Evolutionary conservation across 2,329 filamentous ascomycete species (phyloP).

Genomic region (Fusarium drepaniforme): DNA sequence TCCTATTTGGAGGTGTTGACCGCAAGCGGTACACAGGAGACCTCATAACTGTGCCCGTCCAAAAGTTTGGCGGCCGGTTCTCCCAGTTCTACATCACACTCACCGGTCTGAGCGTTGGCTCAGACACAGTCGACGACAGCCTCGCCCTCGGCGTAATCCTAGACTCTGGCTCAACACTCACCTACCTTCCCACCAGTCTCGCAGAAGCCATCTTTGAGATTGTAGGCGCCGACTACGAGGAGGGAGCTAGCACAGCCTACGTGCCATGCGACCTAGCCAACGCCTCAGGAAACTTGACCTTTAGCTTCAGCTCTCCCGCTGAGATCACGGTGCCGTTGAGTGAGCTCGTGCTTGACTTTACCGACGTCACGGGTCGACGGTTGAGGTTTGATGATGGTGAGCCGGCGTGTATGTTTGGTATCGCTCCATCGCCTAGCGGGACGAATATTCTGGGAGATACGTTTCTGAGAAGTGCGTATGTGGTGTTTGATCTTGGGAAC

Average conservation of each 20-base stretch:
- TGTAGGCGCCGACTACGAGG: slow-evolving; percentile 70
- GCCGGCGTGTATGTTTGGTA: slow-evolving; percentile 74
- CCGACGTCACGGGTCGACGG: slow-evolving; percentile 59
- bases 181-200: slow-evolving; percentile 72
- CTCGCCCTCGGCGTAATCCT: slow-evolving; percentile 74
- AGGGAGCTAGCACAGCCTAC: slow-evolving; percentile 66
- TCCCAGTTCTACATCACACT: slow-evolving; percentile 78
- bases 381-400: slow-evolving; percentile 65
- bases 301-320: slow-evolving; percentile 63
- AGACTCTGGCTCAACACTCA: slow-evolving; percentile 77
- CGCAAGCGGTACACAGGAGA: slow-evolving; percentile 71
- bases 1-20: slow-evolving; percentile 83
- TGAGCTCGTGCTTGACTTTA: slow-evolving; percentile 70
- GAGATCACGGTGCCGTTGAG: slow-evolving; percentile 67
- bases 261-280: slow-evolving; percentile 68
- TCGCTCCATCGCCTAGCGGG: slow-evolving; percentile 67
- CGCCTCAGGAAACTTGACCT: slow-evolving; percentile 58
- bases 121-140: slow-evolving; percentile 56
- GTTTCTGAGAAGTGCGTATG: slow-evolving; percentile 80
- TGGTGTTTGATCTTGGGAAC: slow-evolving; percentile 80
- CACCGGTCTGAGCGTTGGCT: slow-evolving; percentile 66
- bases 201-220: slow-evolving; percentile 66
- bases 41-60: slow-evolving; percentile 76
- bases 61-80: slow-evolving; percentile 63
- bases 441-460: slow-evolving; percentile 79